Base-by-base conservation (phyloP, 1,284 basidiomycete species). In the Pseudozyma hubeiensis region DNA sequence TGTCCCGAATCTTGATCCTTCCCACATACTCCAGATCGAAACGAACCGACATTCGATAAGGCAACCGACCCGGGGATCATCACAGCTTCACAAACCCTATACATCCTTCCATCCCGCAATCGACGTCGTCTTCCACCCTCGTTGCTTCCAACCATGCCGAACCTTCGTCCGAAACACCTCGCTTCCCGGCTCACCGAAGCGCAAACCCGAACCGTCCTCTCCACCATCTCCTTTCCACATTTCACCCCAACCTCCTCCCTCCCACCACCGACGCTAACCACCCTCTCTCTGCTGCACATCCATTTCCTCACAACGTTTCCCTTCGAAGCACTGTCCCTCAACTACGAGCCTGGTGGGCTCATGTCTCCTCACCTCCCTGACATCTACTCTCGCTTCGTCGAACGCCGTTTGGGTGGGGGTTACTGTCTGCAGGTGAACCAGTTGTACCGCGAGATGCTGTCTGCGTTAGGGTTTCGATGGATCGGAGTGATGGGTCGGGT, bases 381-480 rank as follows among this genome's bases (percentile, higher is more conserved):
- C 47, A 48, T 64, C 40, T 70, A 33, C 13, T 6, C 47, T 2
- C 69, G 71, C 5, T 70, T 66, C 13, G 24, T 69, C 44, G 47
- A 40, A 3, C 19, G 33, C 0, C 50, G 60, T 9, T 11, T 13
- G 2, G 64, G 63, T 5, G 73, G 74, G 35, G 75, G 75, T 4
- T 77, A 77, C 60, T 77, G 75, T n/a, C 16, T 74, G 39, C 70
- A 77, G 44, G 43, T 47, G 41, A 77, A 77, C 31, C 31, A 47
- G 6, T 34, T 73, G 24, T 61, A 70, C 8, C 65, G 63, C 17
- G 64, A 77, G 40, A 5, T 74, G 17, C 50, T 73, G 5, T 34
- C 65, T 1, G 57, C 50, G 10, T 14, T 77, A 1, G 49, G 53
- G 13, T 77, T 47, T n/a, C 47, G 58, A 4, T 51, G 37, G 14